Evolutionary conservation across 2,329 filamentous ascomycete species (phyloP).

Genomic region (Chalaropsis thielavioides): DNA sequence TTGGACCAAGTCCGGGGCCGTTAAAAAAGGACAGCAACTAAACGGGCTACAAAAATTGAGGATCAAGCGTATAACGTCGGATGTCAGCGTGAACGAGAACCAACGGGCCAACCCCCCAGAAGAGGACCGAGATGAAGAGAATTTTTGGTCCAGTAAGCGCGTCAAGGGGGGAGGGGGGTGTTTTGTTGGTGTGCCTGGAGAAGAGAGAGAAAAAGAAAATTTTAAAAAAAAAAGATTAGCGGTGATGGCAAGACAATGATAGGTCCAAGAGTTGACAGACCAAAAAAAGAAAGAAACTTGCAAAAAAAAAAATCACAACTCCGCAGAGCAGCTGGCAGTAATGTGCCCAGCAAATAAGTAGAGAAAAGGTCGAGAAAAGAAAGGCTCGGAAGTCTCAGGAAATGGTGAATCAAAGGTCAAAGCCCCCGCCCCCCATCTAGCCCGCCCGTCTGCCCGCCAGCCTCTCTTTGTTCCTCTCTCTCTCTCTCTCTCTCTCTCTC

Average conservation of each 20-base stretch:
- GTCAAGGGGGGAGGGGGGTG: neutral
- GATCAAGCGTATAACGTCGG: neutral
- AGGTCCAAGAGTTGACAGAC: neutral
- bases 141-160: neutral
- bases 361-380: conserved; percentile 2
- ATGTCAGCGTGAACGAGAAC: neutral
- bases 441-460: neutral
- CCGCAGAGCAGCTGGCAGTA: neutral
- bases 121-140: conserved; percentile 4
- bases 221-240: neutral
- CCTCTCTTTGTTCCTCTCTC: neutral
- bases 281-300: neutral
- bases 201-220: neutral
- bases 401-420: neutral
- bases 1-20: neutral
- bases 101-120: neutral
- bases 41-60: conserved; percentile 5
- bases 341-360: neutral
- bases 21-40: neutral
- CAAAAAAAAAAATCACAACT: no score
- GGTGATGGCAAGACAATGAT: neutral
- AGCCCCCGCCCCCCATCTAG: neutral
- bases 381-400: neutral
- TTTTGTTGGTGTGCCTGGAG: neutral
- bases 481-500: no score